Conservation (phyloP, 352 stramenopile species). For the Lagenidium sp. region DNA sequence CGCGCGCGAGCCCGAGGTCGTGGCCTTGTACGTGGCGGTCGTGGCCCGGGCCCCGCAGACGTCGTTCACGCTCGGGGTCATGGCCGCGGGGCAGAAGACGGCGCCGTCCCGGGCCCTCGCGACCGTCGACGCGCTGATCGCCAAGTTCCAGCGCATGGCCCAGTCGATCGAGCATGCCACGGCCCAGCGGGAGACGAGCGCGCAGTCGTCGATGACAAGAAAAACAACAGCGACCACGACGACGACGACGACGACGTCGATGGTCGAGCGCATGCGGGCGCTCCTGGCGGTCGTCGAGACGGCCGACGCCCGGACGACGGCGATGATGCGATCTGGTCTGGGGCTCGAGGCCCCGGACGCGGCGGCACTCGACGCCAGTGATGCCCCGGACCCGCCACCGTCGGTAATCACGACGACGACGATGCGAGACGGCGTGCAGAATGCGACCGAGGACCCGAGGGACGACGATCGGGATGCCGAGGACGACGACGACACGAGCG, state of each 20-base stretch:
- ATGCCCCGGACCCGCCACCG: too few species aligned
- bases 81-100: conserved; percentile 56
- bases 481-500: conserved; percentile 2
- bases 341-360: too few species aligned
- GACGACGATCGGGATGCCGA: not conserved
- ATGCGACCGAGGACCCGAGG: not conserved
- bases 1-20: not conserved
- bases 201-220: not conserved
- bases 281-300: conserved; percentile 8
- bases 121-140: conserved; percentile 58
- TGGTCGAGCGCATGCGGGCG: conserved; percentile 11
- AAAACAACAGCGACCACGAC: too few species aligned
- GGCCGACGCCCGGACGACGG: too few species aligned
- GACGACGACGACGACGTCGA: conserved; percentile 3
- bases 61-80: conserved; percentile 37
- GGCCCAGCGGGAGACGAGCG: not conserved
- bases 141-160: conserved; percentile 51
- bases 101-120: conserved; percentile 43
- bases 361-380: too few species aligned
- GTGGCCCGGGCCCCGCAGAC: conserved; percentile 27
- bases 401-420: conserved; percentile 3
- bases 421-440: too few species aligned
- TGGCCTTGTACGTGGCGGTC: conserved; percentile 53
- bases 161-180: conserved; percentile 19
- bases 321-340: too few species aligned